Evolutionary conservation across 306 rosid genomes (phyloP).

Genomic region (Sophora flavescens): DNA sequence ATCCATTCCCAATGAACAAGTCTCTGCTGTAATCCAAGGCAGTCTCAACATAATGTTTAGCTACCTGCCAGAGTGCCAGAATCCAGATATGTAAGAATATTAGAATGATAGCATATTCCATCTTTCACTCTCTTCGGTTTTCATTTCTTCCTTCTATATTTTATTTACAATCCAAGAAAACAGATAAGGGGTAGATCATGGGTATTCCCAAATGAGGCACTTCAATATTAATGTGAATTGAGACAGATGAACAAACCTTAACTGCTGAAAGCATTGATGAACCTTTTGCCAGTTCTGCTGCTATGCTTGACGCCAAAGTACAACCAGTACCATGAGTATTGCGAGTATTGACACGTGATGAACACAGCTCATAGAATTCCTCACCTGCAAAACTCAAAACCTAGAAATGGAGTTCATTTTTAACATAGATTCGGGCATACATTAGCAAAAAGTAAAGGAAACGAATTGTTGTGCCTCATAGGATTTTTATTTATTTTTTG

Average conservation of each 20-base stretch:
- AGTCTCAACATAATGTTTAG: constrained; percentile 67
- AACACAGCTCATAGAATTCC: constrained; percentile 70
- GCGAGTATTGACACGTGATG: constrained; percentile 68
- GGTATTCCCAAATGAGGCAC: constrained; percentile 23
- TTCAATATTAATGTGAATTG: constrained; percentile 10
- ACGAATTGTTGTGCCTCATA: background rate
- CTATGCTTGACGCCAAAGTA: constrained; percentile 92
- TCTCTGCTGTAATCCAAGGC: constrained; percentile 87
- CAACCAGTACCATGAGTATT: constrained; percentile 98
- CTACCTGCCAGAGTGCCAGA: constrained; percentile 74
- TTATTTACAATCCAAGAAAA: background rate
- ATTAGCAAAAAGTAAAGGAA: constrained; percentile 11
- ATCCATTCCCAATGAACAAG: constrained; percentile 81
- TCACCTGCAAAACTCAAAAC: constrained; percentile 68
- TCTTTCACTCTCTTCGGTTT: constrained; percentile 25
- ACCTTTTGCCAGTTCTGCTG: constrained; percentile 97
- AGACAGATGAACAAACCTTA: constrained; percentile 64
- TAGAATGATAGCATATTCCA: constrained; percentile 28
- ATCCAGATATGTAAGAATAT: constrained; percentile 31
- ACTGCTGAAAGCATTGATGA: constrained; percentile 79
- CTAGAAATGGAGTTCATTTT: constrained; percentile 43
- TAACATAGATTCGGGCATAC: constrained; percentile 41
- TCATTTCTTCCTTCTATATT: constrained; percentile 7
- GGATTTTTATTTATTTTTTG: constrained; percentile 25
- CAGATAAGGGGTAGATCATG: constrained; percentile 15